phyloP scores from a whole-genome alignment of 345 rosid genomes.

The Crucihimalaya himalaica region DNA sequence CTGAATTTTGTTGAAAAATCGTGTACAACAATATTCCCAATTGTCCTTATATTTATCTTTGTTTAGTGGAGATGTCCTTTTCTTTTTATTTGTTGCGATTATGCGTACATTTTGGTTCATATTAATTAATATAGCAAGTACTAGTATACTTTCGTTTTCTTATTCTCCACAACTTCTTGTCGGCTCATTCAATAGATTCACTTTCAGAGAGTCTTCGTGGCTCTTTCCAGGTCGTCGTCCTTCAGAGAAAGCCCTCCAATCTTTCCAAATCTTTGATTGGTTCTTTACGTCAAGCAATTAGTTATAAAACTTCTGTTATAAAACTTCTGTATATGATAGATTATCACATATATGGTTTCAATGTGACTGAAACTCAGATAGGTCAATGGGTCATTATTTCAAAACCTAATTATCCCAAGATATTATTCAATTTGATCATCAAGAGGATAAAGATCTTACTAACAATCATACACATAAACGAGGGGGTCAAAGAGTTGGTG shows the following conservation, averaged over 20 bases:
- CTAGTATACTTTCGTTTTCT: background rate
- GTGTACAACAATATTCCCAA: background rate
- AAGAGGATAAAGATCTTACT: background rate
- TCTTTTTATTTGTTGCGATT: background rate
- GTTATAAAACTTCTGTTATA: background rate
- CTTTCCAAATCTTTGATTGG: background rate
- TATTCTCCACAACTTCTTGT: constrained; percentile 24
- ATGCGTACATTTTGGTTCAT: background rate
- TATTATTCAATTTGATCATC: constrained; percentile 4
- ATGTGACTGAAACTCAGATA: background rate
- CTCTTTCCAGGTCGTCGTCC: constrained; percentile 16
- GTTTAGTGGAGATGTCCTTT: background rate
- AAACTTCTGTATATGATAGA: background rate
- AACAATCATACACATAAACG: background rate
- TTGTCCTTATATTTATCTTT: background rate
- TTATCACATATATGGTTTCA: background rate
- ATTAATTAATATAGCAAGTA: constrained; percentile 4
- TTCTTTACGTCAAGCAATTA: background rate
- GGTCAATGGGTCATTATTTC: background rate
- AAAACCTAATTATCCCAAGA: background rate
- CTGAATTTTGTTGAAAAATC: background rate
- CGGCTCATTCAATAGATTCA: constrained; percentile 23
- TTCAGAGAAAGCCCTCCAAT: background rate
- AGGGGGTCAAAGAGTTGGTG: constrained; percentile 24
- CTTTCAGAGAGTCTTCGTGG: constrained; percentile 17